Base-by-base conservation (phyloP, 2,329 filamentous ascomycete genomes). In the Chlorencoelia australis region DNA sequence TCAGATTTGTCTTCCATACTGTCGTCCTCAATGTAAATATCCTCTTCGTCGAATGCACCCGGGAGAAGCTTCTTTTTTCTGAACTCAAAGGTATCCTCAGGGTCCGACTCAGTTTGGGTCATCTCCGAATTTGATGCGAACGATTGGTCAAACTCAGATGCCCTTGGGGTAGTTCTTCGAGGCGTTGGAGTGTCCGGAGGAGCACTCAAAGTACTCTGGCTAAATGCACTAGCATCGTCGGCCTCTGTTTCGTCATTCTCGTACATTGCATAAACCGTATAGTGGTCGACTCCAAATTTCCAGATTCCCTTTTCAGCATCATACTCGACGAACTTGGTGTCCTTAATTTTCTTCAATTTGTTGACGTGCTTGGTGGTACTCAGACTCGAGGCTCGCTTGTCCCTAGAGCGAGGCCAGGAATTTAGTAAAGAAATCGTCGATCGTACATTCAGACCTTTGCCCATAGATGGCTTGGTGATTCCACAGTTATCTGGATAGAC, bases 281-380 rank as follows among this genome's bases (percentile, higher is more conserved):
- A 98, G 59, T 98, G 91, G 53, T 89, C 79, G n/a, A 98, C 91
- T 7, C 69, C 77, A 64, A 98, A 98, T 10, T 75, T 74, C 93
- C 93, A 98, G 30, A 83, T 73, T 35, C 89, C 91, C 35, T 78
- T 87, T 2, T 84, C 69, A 39, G 69, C 67, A 45, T 93, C 73
- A 59, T 95, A 98, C 51, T 71, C 69, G 50, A 88, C 68, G 51
- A 94, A 96, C 4, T 76, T 75, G 0, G 91, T 96, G 56, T 85
- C 80, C 7, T 67, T 65, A 24, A 95, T 86, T 40, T 73, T 75
- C 66, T 78, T 82, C 16, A 98, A 73, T 36, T 84, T 80, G 42
- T 81, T 75, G 38, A 95, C 63, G 59, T 98, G 91, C 61, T 87
- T 94, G 24, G 79, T 72, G 45, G 86, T 76, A 19, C 78, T 72